Base-by-base conservation (phyloP, 371 early-diverging fungal species). In the Mortierella sp. region DNA sequence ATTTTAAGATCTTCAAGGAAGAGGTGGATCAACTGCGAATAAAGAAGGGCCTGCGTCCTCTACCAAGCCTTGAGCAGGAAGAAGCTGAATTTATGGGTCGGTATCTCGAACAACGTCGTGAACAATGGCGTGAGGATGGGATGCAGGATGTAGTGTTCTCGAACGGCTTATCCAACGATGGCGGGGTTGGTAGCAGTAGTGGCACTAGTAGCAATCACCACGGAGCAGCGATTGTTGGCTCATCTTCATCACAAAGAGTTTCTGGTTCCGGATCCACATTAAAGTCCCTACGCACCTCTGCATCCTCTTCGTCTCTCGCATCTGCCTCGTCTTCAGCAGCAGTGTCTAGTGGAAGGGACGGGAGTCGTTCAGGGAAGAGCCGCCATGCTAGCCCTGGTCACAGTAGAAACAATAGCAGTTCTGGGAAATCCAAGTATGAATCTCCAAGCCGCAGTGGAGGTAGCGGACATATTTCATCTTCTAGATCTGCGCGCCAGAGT, bases 61-160 rank as follows among this genome's bases (percentile, higher is more conserved):
- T 80, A 12, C 81, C 75, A 2, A 68, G 62, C 14, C 67, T 80
- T 1, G 81, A 80, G 30, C 81, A 80, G 32, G 81, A 80, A 52
- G 76, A 75, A 6, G 81, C 72, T 3, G 76, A 75, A 28, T 14
- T 62, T 28, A 75, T 75, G 72, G 76, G 81, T n/a, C 69, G 73
- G 24, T 80, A 80, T 35, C 57, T 80, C 45, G 81, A 80, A 28
- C 57, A 80, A 60, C 64, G 81, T 12, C 68, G 81, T 32, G 81
- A 76, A 2, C 81, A 72, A 20, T 80, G 81, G 81, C 72, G 81
- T 3, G 66, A 70, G 24, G 81, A 75, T 43, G 81, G 73, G 0
- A 22, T 32, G 10, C 69, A 69, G 39, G 66, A 65, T 35, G 26
- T 28, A 11, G 28, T 24, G 5, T 11, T 11, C 10, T 9, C 32